A percentile compares a stretch with the other conserved stretches of the same genome.
Conservation (phyloP, 306 rosid species). For the Malus asiatica region DNA sequence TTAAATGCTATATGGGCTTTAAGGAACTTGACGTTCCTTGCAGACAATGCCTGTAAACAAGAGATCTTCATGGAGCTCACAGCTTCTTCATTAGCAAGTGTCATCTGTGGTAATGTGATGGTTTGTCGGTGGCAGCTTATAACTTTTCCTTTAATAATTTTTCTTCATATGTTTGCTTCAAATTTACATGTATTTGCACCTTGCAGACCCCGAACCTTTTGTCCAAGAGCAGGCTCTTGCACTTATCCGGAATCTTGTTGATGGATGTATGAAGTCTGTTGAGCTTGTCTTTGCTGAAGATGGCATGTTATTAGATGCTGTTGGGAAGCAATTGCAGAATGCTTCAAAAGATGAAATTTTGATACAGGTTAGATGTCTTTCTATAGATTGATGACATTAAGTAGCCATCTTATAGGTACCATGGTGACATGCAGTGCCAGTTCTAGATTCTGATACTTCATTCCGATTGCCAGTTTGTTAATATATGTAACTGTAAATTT, state of each 20-base stretch:
- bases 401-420: not conserved
- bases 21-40: slow-evolving; percentile 80
- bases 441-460: not conserved
- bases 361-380: slow-evolving; percentile 64
- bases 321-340: slow-evolving; percentile 62
- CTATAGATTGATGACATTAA: not conserved
- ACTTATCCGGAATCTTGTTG: slow-evolving; percentile 82
- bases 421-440: slow-evolving; percentile 12
- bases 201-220: slow-evolving; percentile 75
- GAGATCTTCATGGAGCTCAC: slow-evolving; percentile 60
- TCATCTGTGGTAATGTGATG: slow-evolving; percentile 57
- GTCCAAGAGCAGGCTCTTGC: slow-evolving; percentile 86
- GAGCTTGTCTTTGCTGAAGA: slow-evolving; percentile 67
- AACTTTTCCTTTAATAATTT: not conserved
- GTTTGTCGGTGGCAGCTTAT: slow-evolving; percentile 7
- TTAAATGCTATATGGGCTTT: slow-evolving; percentile 81
- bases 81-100: slow-evolving; percentile 62
- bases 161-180: slow-evolving; percentile 8
- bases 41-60: slow-evolving; percentile 60
- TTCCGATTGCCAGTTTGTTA: not conserved
- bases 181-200: slow-evolving; percentile 18
- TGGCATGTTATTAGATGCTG: slow-evolving; percentile 64
- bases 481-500: not conserved
- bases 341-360: slow-evolving; percentile 58
- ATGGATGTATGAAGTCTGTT: slow-evolving; percentile 62